phyloP scores from a whole-genome alignment of 2,329 filamentous ascomycete genomes.

The Stenocarpella maydis region DNA sequence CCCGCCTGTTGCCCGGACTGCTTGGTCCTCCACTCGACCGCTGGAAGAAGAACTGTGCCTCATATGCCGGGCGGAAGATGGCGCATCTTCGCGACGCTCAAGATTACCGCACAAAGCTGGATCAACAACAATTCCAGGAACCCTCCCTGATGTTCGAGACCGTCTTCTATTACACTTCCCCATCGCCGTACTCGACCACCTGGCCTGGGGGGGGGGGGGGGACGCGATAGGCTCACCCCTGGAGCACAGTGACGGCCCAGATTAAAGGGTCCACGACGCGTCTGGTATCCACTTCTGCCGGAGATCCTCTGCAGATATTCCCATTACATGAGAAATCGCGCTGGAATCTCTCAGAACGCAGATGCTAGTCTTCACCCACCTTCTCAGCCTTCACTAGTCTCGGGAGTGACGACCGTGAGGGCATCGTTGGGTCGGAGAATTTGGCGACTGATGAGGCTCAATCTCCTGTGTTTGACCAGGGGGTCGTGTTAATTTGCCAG shows the following conservation, averaged over 20 bases:
- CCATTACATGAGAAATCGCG: constrained; percentile 23
- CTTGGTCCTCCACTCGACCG: constrained; percentile 19
- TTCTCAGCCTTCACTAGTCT: constrained; percentile 19
- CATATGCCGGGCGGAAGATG: neutral
- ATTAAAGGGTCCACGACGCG: constrained; percentile 35
- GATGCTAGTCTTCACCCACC: constrained; percentile 12
- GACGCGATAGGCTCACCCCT: constrained; percentile 29
- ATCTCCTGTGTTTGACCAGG: constrained; percentile 24
- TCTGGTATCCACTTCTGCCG: constrained; percentile 31
- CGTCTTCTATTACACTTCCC: neutral
- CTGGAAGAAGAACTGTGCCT: constrained; percentile 15
- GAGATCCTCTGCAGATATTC: constrained; percentile 30
- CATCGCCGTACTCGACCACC: neutral
- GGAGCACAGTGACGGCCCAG: constrained; percentile 20
- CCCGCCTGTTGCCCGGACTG: constrained; percentile 26
- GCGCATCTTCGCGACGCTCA: constrained; percentile 1
- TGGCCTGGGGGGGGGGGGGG: constrained; percentile 12
- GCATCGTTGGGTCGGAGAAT: constrained; percentile 18
- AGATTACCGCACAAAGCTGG: neutral
- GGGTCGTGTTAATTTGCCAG: constrained; percentile 18
- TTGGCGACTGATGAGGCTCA: constrained; percentile 21
- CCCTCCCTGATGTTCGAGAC: constrained; percentile 17
- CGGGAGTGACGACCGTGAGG: constrained; percentile 15
- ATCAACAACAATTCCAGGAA: constrained; percentile 7
- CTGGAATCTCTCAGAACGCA: constrained; percentile 20